Evolutionary conservation across 2,329 filamentous ascomycete genomes (phyloP), one percentile per base, ranked within the genome.

Genomic region (Aspergillus fructus): DNA sequence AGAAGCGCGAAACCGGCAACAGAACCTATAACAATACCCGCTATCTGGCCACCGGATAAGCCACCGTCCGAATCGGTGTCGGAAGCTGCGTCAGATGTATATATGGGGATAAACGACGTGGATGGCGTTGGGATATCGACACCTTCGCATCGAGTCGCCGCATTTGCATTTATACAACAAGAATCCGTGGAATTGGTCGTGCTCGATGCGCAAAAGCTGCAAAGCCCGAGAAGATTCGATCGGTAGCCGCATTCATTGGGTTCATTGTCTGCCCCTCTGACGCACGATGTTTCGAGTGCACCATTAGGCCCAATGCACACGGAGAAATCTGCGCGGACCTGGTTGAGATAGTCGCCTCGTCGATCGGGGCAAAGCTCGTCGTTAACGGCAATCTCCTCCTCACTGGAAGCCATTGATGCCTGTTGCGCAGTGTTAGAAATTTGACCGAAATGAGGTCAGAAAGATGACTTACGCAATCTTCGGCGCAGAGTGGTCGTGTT

Each of bases 161-260:
- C 87, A 60, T 91, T 82, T 5, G 93, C 87, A 66, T 86, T 91
- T 68, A 92, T 88, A 74, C 94, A 99, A 79, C 94, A 99, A 3
- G 93, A 96, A 73, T 97, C 93, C 50, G 93, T 97, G 9, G 91
- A 89, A 75, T 97, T 97, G 61, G 88, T 85, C 27, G 93, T 92
- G 66, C 90, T 93, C 6, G 86, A 81, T 42, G 85, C 83, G 74
- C 94, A 99, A 74, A 94, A 97, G 4, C 88, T 86, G 78, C 94
- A 99, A 37, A 99, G 81, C 3, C 93, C 92, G 54, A 82, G 76
- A 7, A 87, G 72, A 66, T 89, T 89, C 62, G 85, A 83, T 41
- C 83, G 84, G 71, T 89, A 99, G 47, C 94, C 94, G 74, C 94
- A 99, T 71, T 97, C 91, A 6, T 87, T 76, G 1, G 88, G 86